These are phyloP conservation scores for Rutidosis leptorrhynchoides DNA, from an alignment of 129 eudicot species.

Conservation along the genomic window DNA sequence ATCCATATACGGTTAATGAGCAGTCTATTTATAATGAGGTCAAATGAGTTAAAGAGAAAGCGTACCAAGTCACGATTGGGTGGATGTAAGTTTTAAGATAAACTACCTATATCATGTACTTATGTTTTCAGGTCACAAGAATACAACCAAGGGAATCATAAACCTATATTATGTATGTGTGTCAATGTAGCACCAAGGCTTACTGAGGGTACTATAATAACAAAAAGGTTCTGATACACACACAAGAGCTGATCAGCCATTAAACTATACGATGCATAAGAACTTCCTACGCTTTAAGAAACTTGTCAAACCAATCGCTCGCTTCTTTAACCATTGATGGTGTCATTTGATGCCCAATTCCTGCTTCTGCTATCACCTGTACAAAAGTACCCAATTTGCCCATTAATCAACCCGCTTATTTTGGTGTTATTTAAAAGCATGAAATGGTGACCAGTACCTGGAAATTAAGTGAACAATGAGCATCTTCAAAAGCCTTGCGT, in stretches of 20 bases:
- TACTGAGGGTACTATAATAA: neutral
- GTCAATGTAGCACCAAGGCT: neutral
- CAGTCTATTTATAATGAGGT: too few relatives aligned
- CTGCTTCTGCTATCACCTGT: conserved; percentile 51
- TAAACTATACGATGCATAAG: neutral
- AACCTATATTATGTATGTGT: neutral
- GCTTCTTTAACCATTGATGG: conserved; percentile 75
- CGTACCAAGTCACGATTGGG: too few relatives aligned
- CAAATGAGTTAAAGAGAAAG: too few relatives aligned
- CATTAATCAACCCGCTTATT: neutral
- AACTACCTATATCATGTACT: too few relatives aligned
- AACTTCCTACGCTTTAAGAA: conserved; percentile 29
- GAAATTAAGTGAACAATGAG: conserved; percentile 40
- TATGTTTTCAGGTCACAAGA: too few relatives aligned
- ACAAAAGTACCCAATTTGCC: conserved; percentile 2
- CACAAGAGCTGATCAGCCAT: neutral
- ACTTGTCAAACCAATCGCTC: conserved; percentile 81
- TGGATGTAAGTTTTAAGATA: too few relatives aligned
- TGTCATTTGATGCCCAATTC: conserved; percentile 80
- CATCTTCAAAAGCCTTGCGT: conserved; percentile 41
- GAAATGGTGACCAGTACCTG: conserved; percentile 45
- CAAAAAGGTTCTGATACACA: neutral
- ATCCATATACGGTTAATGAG: too few relatives aligned
- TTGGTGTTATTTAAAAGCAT: neutral
- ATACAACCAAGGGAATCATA: too few relatives aligned